Evolutionary conservation across 106 monocot genomes (phyloP), one percentile per base, ranked within the genome.

Genomic region (Posidonia australis): DNA sequence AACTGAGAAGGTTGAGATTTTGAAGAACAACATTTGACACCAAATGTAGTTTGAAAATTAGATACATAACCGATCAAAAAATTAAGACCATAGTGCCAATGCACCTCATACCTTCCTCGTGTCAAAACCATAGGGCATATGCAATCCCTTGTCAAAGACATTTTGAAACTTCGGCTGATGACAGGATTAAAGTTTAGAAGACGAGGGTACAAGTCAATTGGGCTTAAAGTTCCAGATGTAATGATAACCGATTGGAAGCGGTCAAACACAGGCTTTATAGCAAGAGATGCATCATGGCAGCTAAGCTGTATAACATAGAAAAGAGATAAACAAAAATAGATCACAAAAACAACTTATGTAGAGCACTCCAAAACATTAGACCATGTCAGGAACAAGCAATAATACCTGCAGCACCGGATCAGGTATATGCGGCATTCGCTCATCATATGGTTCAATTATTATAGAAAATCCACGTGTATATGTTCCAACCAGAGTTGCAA

Each of bases 111-210:
- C 98, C 98, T 98, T 83, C 98, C 98, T 51, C 98, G 84, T 65
- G 98, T 98, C 46, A 98, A 77, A 77, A 98, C 87, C 98, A 98
- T 98, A n/a, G 98, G 98, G 58, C 98, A 91, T 49, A 98, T 98
- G 63, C 98, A 98, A 70, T 98, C 91, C 54, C 98, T 82, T 51
- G 98, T 91, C 78, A 98, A 76, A 60, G 98, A 98, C 87, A 98
- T 98, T 46, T 80, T 87, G 66, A 98, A 98, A 74, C 98, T 98
- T 44, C 87, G 72, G 70, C 91, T 98, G 56, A 91, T 88, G 28
- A 98, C 91, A 18, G 98, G 98, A 74, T 91, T 84, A 53, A 98
- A 98, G 68, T 87, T 98, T 46, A 98, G 68, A 63, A 98, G 85
- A 18, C 87, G 84, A 65, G 98, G 98, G 62, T 98, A 98, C 18